These are phyloP conservation scores for Globisporangium barbulae DNA, from an alignment of 352 stramenopile species.

Conservation along the genomic window DNA sequence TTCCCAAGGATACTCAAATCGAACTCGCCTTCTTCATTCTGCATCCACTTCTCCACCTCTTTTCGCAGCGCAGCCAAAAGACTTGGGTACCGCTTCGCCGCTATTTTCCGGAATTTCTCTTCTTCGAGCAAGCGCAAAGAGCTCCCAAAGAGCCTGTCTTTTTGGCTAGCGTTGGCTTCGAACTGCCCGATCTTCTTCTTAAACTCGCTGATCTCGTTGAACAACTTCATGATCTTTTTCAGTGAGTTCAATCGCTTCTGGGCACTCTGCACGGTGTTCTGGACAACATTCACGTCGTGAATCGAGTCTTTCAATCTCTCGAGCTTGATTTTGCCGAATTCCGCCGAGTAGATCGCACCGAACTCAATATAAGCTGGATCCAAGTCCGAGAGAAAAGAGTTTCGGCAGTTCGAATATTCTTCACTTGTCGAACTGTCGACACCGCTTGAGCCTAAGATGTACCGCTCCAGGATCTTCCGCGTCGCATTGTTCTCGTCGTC, in stretches of 20 bases:
- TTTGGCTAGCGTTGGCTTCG: conserved; percentile 62
- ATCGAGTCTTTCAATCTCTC: conserved; percentile 40
- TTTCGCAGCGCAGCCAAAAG: conserved; percentile 45
- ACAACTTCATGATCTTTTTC: conserved; percentile 77
- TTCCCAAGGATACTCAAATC: conserved; percentile 68
- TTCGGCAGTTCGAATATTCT: background rate
- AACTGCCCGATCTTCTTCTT: conserved; percentile 79
- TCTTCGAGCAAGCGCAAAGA: conserved; percentile 74
- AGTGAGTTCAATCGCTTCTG: conserved; percentile 64
- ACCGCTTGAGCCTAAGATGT: conserved; percentile 21
- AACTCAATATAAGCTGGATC: conserved; percentile 57
- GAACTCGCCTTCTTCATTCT: conserved; percentile 72
- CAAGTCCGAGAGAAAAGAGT: conserved; percentile 54
- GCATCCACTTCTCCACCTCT: conserved; percentile 70
- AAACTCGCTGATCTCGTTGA: conserved; percentile 63
- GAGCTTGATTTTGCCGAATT: conserved; percentile 38
- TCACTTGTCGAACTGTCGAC: background rate
- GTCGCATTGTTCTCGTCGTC: conserved; percentile 36
- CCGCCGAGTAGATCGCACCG: conserved; percentile 34
- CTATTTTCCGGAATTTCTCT: conserved; percentile 71
- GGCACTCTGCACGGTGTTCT: conserved; percentile 43
- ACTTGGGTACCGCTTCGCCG: conserved; percentile 64
- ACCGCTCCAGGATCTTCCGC: conserved; percentile 51
- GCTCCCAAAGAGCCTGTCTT: conserved; percentile 70
- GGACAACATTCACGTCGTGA: conserved; percentile 40